Evolutionary conservation across 345 rosid genomes (phyloP).

Genomic region (Raphanus sativus): DNA sequence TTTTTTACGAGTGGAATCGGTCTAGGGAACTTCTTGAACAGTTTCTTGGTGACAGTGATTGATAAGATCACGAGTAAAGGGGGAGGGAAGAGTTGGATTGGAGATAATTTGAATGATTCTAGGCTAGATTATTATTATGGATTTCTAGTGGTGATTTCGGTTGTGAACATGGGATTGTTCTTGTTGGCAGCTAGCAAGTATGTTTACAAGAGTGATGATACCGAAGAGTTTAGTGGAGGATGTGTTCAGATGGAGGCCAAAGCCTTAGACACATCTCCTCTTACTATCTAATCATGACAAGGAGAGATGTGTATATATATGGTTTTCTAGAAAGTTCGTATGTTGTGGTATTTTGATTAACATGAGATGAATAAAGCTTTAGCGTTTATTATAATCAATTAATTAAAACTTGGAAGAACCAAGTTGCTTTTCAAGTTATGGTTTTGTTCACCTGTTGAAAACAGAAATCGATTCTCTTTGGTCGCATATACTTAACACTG

Average conservation of each 20-base stretch:
- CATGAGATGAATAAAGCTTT: slow-evolving; percentile 28
- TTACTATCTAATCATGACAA: slow-evolving; percentile 36
- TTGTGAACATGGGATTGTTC: slow-evolving; percentile 62
- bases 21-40: slow-evolving; percentile 77
- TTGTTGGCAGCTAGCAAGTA: slow-evolving; percentile 68
- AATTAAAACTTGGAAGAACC: not conserved
- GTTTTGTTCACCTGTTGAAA: not conserved
- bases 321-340: slow-evolving; percentile 1
- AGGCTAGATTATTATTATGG: slow-evolving; percentile 86
- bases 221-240: slow-evolving; percentile 42
- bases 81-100: slow-evolving; percentile 81
- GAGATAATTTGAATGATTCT: slow-evolving; percentile 71
- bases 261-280: slow-evolving; percentile 57
- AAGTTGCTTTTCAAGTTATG: slow-evolving; percentile 1
- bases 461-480: not conserved
- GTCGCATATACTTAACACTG: not conserved
- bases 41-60: slow-evolving; percentile 74
- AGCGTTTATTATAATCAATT: slow-evolving; percentile 9
- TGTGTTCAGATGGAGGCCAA: slow-evolving; percentile 53
- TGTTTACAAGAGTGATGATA: slow-evolving; percentile 67
- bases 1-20: slow-evolving; percentile 92
- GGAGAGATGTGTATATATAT: slow-evolving; percentile 40
- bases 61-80: slow-evolving; percentile 55
- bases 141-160: slow-evolving; percentile 63
- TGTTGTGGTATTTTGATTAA: slow-evolving; percentile 20